Evolutionary conservation across 2,329 filamentous ascomycete species (phyloP).

Genomic region (Fusarium sp.): DNA sequence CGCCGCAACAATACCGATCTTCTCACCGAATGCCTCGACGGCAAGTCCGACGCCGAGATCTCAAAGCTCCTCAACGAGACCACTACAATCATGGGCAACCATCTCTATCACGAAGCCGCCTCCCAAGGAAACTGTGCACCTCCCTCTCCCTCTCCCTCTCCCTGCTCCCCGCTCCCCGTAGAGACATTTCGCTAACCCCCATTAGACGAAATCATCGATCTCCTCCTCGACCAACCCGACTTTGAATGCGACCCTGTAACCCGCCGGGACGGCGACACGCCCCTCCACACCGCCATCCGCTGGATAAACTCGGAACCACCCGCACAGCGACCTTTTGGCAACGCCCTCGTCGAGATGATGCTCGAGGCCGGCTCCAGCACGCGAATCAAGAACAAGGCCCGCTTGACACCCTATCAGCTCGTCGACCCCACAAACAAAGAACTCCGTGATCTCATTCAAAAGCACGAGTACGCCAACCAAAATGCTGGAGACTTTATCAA

Average conservation of each 20-base stretch:
- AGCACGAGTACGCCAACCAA: slow-evolving; percentile 72
- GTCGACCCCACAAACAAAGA: slow-evolving; percentile 74
- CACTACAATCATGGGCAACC: slow-evolving; percentile 85
- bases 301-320: slow-evolving; percentile 76
- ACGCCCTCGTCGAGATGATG: slow-evolving; percentile 78
- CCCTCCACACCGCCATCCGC: slow-evolving; percentile 79
- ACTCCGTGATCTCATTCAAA: slow-evolving; percentile 70
- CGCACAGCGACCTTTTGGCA: slow-evolving; percentile 70
- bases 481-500: slow-evolving; percentile 67
- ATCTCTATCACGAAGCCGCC: slow-evolving; percentile 90
- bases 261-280: slow-evolving; percentile 77
- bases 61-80: slow-evolving; percentile 85
- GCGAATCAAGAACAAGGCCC: slow-evolving; percentile 73
- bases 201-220: slow-evolving; percentile 80
- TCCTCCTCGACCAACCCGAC: slow-evolving; percentile 82
- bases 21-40: slow-evolving; percentile 75
- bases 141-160: background rate
- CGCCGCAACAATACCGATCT: slow-evolving; percentile 92
- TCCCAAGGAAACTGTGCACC: slow-evolving; percentile 84
- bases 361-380: slow-evolving; percentile 76
- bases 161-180: background rate
- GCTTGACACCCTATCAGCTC: slow-evolving; percentile 75
- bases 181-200: slow-evolving; percentile 22
- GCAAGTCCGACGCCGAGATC: slow-evolving; percentile 69
- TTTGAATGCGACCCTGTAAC: slow-evolving; percentile 85